Conservation (phyloP, 2,329 filamentous ascomycete species). For the Penicillium sp. region DNA sequence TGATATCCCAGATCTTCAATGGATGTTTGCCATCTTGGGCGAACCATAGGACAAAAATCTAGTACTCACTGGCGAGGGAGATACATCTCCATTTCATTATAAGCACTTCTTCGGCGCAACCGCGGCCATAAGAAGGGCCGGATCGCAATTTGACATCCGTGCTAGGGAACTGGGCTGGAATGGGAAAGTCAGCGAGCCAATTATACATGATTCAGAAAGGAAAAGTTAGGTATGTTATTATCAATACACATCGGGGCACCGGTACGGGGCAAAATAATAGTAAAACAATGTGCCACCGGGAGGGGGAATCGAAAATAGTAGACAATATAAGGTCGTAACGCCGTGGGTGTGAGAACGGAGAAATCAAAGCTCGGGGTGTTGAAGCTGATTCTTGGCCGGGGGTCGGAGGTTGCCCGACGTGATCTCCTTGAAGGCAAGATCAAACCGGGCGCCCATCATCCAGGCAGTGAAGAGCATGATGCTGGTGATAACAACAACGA, state of each 20-base stretch:
- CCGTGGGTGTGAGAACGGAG: conserved; percentile 22
- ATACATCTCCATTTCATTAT: conserved; percentile 51
- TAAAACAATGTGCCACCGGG: conserved; percentile 30
- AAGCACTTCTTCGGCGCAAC: conserved; percentile 99
- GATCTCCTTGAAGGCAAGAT: conserved; percentile 60
- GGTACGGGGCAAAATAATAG: conserved; percentile 20
- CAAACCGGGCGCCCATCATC: conserved; percentile 77
- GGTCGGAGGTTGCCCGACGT: conserved; percentile 47
- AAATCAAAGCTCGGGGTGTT: conserved; percentile 42
- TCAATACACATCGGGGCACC: conserved; percentile 32
- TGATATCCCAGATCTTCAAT: conserved; percentile 51
- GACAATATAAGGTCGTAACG: conserved; percentile 31
- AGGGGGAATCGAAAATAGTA: conserved; percentile 26
- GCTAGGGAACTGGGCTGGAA: conserved; percentile 51
- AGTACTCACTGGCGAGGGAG: conserved; percentile 42
- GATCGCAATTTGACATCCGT: conserved; percentile 99
- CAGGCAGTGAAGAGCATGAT: conserved; percentile 78
- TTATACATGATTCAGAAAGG: conserved; percentile 1
- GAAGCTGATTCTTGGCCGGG: conserved; percentile 24
- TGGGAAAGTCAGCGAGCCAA: not conserved
- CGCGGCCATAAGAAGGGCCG: conserved; percentile 72
- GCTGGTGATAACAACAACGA: conserved; percentile 68
- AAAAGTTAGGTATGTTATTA: conserved; percentile 30
- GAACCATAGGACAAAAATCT: conserved; percentile 39
- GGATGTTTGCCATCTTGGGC: conserved; percentile 40